Evolutionary conservation across 2,329 filamentous ascomycete genomes (phyloP).

Genomic region (Acrocalymma vagum): DNA sequence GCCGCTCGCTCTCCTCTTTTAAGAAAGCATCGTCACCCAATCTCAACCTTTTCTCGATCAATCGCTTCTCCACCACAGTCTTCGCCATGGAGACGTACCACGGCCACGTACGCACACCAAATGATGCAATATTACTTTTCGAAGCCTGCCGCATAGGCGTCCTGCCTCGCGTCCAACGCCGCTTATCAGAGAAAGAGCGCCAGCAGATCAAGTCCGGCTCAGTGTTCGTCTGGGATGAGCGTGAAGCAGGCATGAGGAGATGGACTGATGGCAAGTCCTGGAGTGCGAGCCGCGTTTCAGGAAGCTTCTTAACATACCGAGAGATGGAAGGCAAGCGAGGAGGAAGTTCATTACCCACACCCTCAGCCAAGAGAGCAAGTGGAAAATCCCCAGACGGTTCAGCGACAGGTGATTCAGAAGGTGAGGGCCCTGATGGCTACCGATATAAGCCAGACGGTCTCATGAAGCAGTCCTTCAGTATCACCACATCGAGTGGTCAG

Average conservation of each 20-base stretch:
- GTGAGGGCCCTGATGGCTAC: conserved; percentile 63
- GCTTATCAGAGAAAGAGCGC: conserved; percentile 94
- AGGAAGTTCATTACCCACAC: conserved; percentile 69
- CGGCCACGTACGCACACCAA: conserved; percentile 93
- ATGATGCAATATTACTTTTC: conserved; percentile 97
- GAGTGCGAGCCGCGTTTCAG: conserved; percentile 96
- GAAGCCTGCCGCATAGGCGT: conserved; percentile 92
- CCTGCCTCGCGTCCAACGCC: conserved; percentile 88
- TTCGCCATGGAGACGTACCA: conserved; percentile 94
- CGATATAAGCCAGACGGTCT: conserved; percentile 83
- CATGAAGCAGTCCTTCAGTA: conserved; percentile 99
- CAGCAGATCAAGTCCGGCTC: conserved; percentile 96
- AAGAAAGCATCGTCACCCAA: background rate
- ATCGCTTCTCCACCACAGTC: background rate
- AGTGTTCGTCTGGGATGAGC: conserved; percentile 99
- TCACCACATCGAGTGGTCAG: conserved; percentile 88
- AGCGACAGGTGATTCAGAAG: conserved; percentile 82
- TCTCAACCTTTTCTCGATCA: background rate
- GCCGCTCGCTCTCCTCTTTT: too few relatives aligned
- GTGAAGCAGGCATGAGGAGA: conserved; percentile 95
- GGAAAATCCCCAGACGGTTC: conserved; percentile 84
- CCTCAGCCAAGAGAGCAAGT: conserved; percentile 52
- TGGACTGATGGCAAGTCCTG: conserved; percentile 99
- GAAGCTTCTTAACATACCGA: conserved; percentile 95
- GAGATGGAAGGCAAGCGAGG: conserved; percentile 99